Conservation (phyloP, 2,329 filamentous ascomycete genomes). For the Didymella sp. region DNA sequence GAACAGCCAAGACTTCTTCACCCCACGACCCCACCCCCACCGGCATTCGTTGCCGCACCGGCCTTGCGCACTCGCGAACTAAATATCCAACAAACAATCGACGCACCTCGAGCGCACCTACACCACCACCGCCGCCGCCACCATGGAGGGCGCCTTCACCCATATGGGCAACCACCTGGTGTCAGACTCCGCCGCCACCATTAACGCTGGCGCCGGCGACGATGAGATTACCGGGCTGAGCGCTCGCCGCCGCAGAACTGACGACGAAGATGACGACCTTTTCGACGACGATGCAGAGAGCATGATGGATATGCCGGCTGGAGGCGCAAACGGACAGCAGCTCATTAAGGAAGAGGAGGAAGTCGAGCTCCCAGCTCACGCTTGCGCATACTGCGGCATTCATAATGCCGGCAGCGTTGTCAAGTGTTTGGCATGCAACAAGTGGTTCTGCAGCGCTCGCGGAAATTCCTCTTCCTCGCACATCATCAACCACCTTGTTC, state of each 20-base stretch:
- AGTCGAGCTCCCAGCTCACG: conserved; percentile 84
- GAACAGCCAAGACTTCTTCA: conserved; percentile 14
- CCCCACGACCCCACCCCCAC: conserved; percentile 16
- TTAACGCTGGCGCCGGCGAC: conserved; percentile 87
- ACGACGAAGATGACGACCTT: conserved; percentile 90
- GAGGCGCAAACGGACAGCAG: conserved; percentile 70
- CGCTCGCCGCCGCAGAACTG: conserved; percentile 71
- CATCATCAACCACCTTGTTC: conserved; percentile 97
- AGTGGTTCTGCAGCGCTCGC: conserved; percentile 98
- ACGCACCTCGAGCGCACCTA: conserved; percentile 12
- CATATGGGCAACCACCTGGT: conserved; percentile 87
- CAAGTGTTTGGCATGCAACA: conserved; percentile 93
- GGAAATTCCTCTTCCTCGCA: conserved; percentile 97
- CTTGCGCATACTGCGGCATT: conserved; percentile 94
- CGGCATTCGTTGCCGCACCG: conserved; percentile 14
- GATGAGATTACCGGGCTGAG: conserved; percentile 83
- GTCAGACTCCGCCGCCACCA: conserved; percentile 82
- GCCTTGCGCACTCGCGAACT: conserved; percentile 17
- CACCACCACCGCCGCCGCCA: conserved; percentile 23
- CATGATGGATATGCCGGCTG: conserved; percentile 80
- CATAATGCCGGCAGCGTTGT: conserved; percentile 95
- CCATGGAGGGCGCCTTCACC: conserved; percentile 87
- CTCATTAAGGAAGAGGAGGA: conserved; percentile 72
- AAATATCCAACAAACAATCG: conserved; percentile 18
- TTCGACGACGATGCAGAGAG: conserved; percentile 75